Conservation (phyloP, 768 basidiomycete species). For the Galerina sulciceps region DNA sequence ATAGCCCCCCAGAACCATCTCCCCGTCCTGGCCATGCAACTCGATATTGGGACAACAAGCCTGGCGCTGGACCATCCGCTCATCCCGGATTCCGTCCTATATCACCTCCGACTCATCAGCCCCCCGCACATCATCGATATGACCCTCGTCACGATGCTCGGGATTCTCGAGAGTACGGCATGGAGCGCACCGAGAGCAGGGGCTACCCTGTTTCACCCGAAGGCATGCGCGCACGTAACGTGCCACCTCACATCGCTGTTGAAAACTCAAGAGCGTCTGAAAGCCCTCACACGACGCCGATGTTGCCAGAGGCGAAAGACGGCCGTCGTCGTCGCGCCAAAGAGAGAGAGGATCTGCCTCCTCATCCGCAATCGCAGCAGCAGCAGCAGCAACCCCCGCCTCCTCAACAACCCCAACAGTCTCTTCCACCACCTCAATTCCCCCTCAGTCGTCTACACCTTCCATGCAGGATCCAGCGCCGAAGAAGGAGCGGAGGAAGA, state of each 20-base stretch:
- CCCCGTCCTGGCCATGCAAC: conserved; percentile 54
- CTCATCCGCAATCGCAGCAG: conserved; percentile 14
- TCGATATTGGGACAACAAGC: conserved; percentile 69
- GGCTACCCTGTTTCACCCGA: conserved; percentile 55
- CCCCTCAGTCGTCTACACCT: conserved; percentile 21
- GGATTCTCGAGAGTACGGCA: conserved; percentile 53
- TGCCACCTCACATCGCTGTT: conserved; percentile 33
- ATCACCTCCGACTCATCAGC: conserved; percentile 35
- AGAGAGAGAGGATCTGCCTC: conserved; percentile 48
- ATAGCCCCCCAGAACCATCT: conserved; percentile 65
- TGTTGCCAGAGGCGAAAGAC: conserved; percentile 46
- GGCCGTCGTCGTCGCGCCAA: conserved; percentile 49
- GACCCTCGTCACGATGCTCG: conserved; percentile 66
- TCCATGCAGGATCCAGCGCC: conserved; percentile 43
- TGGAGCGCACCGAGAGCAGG: conserved; percentile 38
- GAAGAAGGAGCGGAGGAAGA: conserved; percentile 64
- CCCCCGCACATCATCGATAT: conserved; percentile 49
- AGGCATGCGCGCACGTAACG: conserved; percentile 35
- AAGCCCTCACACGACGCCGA: conserved; percentile 55
- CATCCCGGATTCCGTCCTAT: conserved; percentile 34
- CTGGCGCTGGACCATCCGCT: conserved; percentile 33
- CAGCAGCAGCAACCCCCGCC: conserved; percentile 26
- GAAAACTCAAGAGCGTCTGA: conserved; percentile 55
- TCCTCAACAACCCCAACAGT: conserved; percentile 15
- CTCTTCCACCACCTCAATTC: conserved; percentile 24